A percentile compares a stretch with the other conserved stretches of the same genome.
These are phyloP conservation scores for Boletus rufocinnamomeus DNA, from an alignment of 768 basidiomycete genomes.

Conservation along the genomic window DNA sequence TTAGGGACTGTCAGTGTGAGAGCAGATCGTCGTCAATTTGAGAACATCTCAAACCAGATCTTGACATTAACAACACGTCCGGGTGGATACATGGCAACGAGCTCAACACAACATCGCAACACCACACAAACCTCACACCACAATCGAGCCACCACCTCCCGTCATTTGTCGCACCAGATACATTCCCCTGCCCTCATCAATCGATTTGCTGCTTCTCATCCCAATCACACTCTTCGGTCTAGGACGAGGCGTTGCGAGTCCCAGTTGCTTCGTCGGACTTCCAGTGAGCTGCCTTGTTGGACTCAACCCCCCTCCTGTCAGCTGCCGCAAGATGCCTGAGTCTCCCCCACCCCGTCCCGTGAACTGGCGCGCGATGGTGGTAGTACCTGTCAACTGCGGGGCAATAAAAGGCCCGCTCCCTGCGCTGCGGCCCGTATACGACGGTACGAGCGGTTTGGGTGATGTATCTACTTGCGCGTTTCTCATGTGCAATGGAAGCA, in stretches of 20 bases:
- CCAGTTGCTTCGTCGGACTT: conserved; percentile 74
- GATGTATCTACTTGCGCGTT: conserved; percentile 56
- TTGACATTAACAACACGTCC: conserved; percentile 5
- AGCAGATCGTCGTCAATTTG: conserved; percentile 1
- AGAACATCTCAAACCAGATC: conserved; percentile 15
- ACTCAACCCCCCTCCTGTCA: conserved; percentile 68
- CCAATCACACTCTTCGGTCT: conserved; percentile 81
- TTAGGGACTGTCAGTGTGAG: conserved; percentile 3
- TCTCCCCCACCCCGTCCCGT: conserved; percentile 56
- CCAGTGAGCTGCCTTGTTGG: conserved; percentile 63
- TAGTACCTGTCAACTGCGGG: conserved; percentile 68
- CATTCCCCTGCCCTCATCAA: conserved; percentile 70
- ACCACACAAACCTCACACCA: conserved; percentile 20
- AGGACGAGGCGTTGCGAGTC: conserved; percentile 45
- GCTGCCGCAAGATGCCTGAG: conserved; percentile 46
- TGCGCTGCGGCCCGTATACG: conserved; percentile 42
- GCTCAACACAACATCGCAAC: neutral
- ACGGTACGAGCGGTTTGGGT: conserved; percentile 47
- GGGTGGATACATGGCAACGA: conserved; percentile 24
- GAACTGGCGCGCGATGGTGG: conserved; percentile 74
- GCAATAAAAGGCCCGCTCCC: conserved; percentile 36
- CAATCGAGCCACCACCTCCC: conserved; percentile 43
- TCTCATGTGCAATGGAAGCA: conserved; percentile 52
- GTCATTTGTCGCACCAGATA: conserved; percentile 80
- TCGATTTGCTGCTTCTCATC: conserved; percentile 59